Conservation (phyloP, 2,329 filamentous ascomycete genomes). For the Ceratocystis albifundus region DNA sequence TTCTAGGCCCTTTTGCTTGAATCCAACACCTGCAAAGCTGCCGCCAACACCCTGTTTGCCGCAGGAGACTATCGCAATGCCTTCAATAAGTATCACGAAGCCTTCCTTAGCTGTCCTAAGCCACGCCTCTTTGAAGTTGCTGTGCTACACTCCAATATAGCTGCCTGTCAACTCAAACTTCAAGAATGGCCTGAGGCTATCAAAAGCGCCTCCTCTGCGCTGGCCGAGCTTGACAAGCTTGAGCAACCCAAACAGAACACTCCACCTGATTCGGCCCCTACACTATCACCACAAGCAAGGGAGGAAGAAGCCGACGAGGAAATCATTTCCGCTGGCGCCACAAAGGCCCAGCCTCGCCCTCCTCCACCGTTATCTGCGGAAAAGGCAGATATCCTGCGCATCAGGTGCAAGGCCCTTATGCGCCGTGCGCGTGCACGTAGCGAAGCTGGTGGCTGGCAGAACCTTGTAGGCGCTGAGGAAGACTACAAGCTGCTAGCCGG, state of each 20-base stretch:
- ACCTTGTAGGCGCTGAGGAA: slow-evolving; percentile 61
- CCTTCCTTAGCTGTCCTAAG: slow-evolving; percentile 64
- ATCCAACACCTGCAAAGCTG: slow-evolving; percentile 59
- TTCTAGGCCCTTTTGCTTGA: slow-evolving; percentile 55
- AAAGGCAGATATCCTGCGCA: slow-evolving; percentile 56
- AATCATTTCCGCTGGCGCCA: slow-evolving; percentile 49
- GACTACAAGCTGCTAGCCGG: slow-evolving; percentile 61
- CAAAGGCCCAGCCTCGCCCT: slow-evolving; percentile 36
- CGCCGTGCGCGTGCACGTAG: slow-evolving; percentile 62
- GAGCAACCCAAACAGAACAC: slow-evolving; percentile 29
- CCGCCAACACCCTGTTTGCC: slow-evolving; percentile 71
- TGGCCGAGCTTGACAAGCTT: slow-evolving; percentile 61
- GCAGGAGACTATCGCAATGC: slow-evolving; percentile 62
- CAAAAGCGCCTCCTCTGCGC: slow-evolving; percentile 56
- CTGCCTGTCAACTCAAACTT: slow-evolving; percentile 77
- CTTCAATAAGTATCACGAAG: slow-evolving; percentile 70
- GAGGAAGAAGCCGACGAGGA: slow-evolving; percentile 43
- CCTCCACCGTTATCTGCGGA: slow-evolving; percentile 22
- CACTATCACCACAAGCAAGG: slow-evolving; percentile 29
- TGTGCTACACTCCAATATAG: slow-evolving; percentile 76
- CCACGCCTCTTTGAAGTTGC: slow-evolving; percentile 83
- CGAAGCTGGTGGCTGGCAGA: slow-evolving; percentile 65
- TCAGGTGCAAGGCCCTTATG: slow-evolving; percentile 73
- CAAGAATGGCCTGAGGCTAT: slow-evolving; percentile 76
- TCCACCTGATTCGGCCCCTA: background rate